Conservation (phyloP, 805 yeast species). For the Monosporozyma aquatica region DNA sequence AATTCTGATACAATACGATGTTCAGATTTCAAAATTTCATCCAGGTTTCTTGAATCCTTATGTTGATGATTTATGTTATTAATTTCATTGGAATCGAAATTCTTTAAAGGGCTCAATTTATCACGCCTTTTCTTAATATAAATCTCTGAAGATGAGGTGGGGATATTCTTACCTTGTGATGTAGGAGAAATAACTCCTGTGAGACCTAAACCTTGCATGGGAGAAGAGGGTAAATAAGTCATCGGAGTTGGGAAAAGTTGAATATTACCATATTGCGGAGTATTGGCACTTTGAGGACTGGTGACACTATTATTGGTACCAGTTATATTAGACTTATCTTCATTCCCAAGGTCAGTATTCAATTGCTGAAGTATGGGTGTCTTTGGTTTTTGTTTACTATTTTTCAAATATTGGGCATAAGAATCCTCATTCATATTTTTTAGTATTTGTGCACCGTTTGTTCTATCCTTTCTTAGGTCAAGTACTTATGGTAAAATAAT, state of each 20-base stretch:
- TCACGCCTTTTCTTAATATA: constrained; percentile 2
- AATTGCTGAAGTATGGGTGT: not conserved
- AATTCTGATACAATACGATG: constrained; percentile 24
- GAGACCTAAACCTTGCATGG: constrained; percentile 2
- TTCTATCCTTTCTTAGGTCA: too few relatives aligned
- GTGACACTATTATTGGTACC: too few relatives aligned
- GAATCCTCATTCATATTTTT: not conserved
- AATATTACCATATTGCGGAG: constrained; percentile 14
- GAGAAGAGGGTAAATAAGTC: constrained; percentile 12
- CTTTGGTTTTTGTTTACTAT: not conserved
- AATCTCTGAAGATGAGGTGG: not conserved
- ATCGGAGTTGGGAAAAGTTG: constrained; percentile 28
- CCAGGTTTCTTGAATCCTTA: constrained; percentile 5
- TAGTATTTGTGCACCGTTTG: too few relatives aligned
- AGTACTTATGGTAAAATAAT: too few relatives aligned
- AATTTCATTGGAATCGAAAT: not conserved
- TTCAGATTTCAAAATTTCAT: constrained; percentile 6
- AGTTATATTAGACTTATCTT: too few relatives aligned
- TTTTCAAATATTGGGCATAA: not conserved
- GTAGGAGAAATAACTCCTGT: constrained; percentile 3
- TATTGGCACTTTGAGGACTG: not conserved
- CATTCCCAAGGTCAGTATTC: not conserved
- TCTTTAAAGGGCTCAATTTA: not conserved
- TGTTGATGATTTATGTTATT: not conserved
- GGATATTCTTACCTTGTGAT: not conserved